Evolutionary conservation across 2,329 filamentous ascomycete species (phyloP).

Genomic region (Paramyrothecium sp.): DNA sequence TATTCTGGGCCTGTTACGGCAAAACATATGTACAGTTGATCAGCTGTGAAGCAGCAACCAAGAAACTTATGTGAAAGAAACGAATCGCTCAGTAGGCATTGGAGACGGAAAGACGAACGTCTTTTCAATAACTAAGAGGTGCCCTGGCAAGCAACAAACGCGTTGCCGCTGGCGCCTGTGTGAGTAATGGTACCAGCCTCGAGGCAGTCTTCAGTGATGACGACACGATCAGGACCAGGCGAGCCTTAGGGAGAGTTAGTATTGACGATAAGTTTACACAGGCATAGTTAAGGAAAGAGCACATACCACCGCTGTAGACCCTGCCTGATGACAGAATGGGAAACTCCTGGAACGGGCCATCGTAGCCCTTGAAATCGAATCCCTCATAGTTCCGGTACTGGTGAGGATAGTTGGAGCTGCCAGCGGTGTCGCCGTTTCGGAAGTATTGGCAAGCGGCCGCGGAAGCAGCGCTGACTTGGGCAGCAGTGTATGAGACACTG

Average conservation of each 20-base stretch:
- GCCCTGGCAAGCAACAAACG: constrained; percentile 61
- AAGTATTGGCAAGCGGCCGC: constrained; percentile 22
- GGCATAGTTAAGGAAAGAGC: no score
- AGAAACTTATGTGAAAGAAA: no score
- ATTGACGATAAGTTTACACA: fast-evolving
- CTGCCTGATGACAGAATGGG: constrained; percentile 28
- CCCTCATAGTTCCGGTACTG: constrained; percentile 36
- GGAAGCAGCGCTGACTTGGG: constrained; percentile 25
- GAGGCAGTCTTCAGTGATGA: constrained; percentile 57
- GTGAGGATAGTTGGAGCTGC: constrained; percentile 34
- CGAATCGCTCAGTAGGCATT: no score
- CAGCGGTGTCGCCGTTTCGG: constrained; percentile 16
- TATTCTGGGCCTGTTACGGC: no score
- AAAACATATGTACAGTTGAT: no score
- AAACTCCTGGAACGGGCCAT: constrained; percentile 37
- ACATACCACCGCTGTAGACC: constrained; percentile 33
- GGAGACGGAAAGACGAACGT: no score
- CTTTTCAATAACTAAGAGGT: constrained; percentile 7
- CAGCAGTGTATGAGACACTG: constrained; percentile 22
- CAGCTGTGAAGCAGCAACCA: no score
- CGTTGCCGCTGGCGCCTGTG: constrained; percentile 65
- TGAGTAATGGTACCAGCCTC: constrained; percentile 68
- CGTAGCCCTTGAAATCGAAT: constrained; percentile 28
- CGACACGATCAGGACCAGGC: constrained; percentile 65
- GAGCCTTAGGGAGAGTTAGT: constrained; percentile 18